phyloP scores from a whole-genome alignment of 208 protist species.

The Crithidia thermophila region DNA sequence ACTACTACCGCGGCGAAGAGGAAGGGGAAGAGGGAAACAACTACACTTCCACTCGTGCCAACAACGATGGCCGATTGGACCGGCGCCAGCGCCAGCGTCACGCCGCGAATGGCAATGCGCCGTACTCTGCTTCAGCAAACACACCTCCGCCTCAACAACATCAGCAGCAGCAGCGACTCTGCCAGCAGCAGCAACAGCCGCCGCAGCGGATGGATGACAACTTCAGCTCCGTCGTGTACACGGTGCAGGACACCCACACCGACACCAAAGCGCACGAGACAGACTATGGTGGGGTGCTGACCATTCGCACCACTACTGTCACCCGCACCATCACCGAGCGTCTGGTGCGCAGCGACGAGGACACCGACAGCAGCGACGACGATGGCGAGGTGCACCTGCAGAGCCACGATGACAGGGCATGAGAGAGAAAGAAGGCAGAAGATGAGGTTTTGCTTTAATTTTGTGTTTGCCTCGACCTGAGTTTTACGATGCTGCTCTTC shows the following conservation, averaged over 20 bases:
- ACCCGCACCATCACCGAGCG: slow-evolving; percentile 74
- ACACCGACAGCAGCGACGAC: slow-evolving; percentile 46
- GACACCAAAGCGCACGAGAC: slow-evolving; percentile 52
- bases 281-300: slow-evolving; percentile 62
- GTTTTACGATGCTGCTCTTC: too few species aligned
- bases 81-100: too few species aligned
- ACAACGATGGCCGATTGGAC: background rate
- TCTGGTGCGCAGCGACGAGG: slow-evolving; percentile 57
- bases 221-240: slow-evolving; percentile 35
- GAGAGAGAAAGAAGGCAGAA: background rate
- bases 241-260: slow-evolving; percentile 48
- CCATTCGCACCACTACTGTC: slow-evolving; percentile 65
- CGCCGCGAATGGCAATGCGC: too few species aligned
- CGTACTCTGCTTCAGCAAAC: background rate
- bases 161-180: background rate
- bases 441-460: slow-evolving; percentile 3
- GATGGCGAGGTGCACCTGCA: slow-evolving; percentile 23
- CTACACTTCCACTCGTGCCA: too few species aligned
- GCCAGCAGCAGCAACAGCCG: background rate
- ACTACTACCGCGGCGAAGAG: background rate
- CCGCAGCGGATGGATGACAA: background rate
- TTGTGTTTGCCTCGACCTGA: too few species aligned
- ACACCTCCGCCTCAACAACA: background rate
- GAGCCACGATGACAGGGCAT: background rate
- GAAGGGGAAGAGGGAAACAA: too few species aligned